Evolutionary conservation across 306 rosid species (phyloP).

Genomic region (Luffa acutangula): DNA sequence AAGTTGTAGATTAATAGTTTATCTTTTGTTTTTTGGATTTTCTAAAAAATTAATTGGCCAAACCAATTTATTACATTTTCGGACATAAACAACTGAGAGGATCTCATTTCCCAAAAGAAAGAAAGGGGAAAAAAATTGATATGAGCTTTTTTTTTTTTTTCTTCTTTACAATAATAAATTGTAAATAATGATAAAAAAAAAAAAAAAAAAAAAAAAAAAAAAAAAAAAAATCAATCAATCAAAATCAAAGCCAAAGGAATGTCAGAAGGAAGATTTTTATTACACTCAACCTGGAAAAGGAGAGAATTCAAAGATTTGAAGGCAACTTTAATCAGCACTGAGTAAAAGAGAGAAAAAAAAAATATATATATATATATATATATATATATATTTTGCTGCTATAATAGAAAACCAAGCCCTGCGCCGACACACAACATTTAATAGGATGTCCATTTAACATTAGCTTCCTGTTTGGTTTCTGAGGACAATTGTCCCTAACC

Average conservation of each 20-base stretch:
- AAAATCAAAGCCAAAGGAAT: not conserved
- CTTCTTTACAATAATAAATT: no score
- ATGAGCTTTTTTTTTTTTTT: no score
- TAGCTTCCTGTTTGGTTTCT: conserved; percentile 2
- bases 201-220: no score
- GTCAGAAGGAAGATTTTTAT: not conserved
- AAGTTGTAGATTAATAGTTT: no score
- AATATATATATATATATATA: no score
- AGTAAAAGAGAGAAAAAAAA: not conserved
- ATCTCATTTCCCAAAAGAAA: not conserved
- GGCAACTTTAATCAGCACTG: not conserved
- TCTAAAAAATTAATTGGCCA: no score
- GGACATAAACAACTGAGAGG: not conserved
- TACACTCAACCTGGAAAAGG: not conserved
- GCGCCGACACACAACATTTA: conserved; percentile 3
- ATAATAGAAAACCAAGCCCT: not conserved
- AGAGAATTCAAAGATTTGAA: not conserved
- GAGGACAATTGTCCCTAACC: not conserved
- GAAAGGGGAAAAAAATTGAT: not conserved
- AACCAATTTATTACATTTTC: not conserved
- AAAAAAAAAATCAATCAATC: no score
- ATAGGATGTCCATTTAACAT: not conserved
- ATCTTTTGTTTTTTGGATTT: no score
- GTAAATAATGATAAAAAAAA: no score
- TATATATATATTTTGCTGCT: not conserved